Conservation (phyloP, 208 protist genomes). For the Jaenimonas drosophilae region DNA sequence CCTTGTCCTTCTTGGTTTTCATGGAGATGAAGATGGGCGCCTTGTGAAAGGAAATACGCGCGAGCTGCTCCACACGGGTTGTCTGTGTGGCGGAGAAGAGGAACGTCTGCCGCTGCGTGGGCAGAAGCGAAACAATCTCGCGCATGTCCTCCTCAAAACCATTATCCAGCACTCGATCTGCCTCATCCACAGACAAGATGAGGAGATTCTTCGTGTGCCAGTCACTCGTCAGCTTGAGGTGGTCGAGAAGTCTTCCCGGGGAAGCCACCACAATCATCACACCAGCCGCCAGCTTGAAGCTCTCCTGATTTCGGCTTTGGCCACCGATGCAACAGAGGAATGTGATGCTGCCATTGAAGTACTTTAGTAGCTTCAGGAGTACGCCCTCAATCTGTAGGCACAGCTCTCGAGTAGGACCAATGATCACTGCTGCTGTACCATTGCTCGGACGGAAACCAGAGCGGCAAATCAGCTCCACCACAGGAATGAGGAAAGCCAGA, state of each 20-base stretch:
- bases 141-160: conserved; percentile 98
- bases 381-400: conserved; percentile 98
- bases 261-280: conserved; percentile 89
- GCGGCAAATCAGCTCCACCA: conserved; percentile 95
- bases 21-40: conserved; percentile 96
- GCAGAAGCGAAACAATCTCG: conserved; percentile 98
- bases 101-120: conserved; percentile 95
- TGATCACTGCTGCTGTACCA: conserved; percentile 95
- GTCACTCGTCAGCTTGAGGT: conserved; percentile 95
- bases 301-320: conserved; percentile 84
- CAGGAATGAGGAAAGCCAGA: conserved; percentile 98
- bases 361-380: conserved; percentile 88
- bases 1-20: conserved; percentile 82
- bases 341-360: conserved; percentile 85
- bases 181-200: conserved; percentile 98
- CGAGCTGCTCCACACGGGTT: conserved; percentile 95
- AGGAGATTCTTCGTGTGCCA: conserved; percentile 97
- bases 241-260: conserved; percentile 96
- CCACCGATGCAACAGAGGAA: conserved; percentile 88
- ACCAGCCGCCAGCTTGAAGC: conserved; percentile 79
- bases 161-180: conserved; percentile 98
- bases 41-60: conserved; percentile 92
- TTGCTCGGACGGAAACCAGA: conserved; percentile 95
- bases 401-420: conserved; percentile 98
- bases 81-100: conserved; percentile 99